Conservation (phyloP, 2,329 filamentous ascomycete species). For the Penicillium sp. region DNA sequence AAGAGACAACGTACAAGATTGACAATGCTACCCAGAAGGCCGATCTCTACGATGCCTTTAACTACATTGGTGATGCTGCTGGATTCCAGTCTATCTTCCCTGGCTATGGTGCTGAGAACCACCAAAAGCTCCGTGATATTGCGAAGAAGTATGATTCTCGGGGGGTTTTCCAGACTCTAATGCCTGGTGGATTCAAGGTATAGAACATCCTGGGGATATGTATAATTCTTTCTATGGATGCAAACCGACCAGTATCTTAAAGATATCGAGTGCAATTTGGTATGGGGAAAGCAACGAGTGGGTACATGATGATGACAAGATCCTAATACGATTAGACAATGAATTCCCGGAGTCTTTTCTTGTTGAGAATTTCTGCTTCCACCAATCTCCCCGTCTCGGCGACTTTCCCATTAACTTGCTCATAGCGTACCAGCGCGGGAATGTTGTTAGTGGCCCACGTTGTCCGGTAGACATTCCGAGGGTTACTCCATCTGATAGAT, state of each 20-base stretch:
- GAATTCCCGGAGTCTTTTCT: slow-evolving; percentile 23
- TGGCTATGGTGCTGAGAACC: too few relatives aligned
- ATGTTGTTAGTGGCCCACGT: slow-evolving; percentile 38
- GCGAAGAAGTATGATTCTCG: slow-evolving; percentile 41
- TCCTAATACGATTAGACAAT: slow-evolving; percentile 14
- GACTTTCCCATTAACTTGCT: slow-evolving; percentile 32
- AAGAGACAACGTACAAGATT: too few relatives aligned
- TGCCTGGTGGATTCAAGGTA: slow-evolving; percentile 44
- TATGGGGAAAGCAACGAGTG: too few relatives aligned
- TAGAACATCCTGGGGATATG: slow-evolving; percentile 3
- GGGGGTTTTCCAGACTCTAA: slow-evolving; percentile 39
- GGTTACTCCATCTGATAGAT: slow-evolving; percentile 36
- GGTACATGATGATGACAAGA: too few relatives aligned
- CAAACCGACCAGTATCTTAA: too few relatives aligned
- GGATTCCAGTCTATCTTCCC: too few relatives aligned
- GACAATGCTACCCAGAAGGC: too few relatives aligned
- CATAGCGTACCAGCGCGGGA: slow-evolving; percentile 39
- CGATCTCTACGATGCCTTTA: too few relatives aligned
- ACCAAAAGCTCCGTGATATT: slow-evolving; percentile 27
- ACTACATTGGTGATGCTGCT: too few relatives aligned
- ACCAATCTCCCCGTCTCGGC: slow-evolving; percentile 34
- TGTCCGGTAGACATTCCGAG: slow-evolving; percentile 36
- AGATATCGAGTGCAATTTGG: too few relatives aligned
- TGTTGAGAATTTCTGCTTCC: slow-evolving; percentile 35
- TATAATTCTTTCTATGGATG: background rate